Evolutionary conservation across 768 basidiomycete genomes (phyloP), one percentile per base, ranked within the genome.

Genomic region (Pleurotus citrinopileatus): DNA sequence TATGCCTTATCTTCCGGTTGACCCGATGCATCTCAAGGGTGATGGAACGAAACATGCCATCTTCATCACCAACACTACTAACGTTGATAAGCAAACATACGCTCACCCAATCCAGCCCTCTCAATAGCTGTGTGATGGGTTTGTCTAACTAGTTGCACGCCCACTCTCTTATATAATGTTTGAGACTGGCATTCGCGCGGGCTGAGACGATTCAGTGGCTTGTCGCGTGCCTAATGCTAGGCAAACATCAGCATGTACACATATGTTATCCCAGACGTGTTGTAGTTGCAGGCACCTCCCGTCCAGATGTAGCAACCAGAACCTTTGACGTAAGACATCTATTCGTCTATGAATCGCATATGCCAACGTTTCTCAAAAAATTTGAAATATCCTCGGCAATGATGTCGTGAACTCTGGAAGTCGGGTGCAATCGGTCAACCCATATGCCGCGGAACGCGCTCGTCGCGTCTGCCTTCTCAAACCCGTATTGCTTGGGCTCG

Each of bases 381-480:
- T 64, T 64, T 10, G 70, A 65, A 12, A 82, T 7, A 32, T 74
- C 73, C n/a, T 63, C 62, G 2, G 82, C 80, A 15, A 83, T 57
- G 42, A 77, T 61, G 26, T 75, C 69, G 57, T 83, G 81, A 37
- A 83, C 72, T 54, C 63, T 67, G 53, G 74, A 77, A 0, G 80
- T 78, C 0, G 81, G 81, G 61, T 84, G 83, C 37, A 84, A 56
- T 17, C 70, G 63, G 60, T 84, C 83, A 15, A 70, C 61, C 82
- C 81, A 84, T 8, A 83, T 70, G 2, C 57, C 59, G 6, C 80
- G 78, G 17, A 48, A 48, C 0, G 56, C 44, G 50, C 65, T 70
- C 2, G 59, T 42, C 1, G 65, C 59, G 54, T 81, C 73, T 17
- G 59, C 59, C 4, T 50, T 50, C 0, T 54, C 13, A 53, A 83